Evolutionary conservation across 352 stramenopile species (phyloP).

Genomic region (Globisporangium mamillatum): DNA sequence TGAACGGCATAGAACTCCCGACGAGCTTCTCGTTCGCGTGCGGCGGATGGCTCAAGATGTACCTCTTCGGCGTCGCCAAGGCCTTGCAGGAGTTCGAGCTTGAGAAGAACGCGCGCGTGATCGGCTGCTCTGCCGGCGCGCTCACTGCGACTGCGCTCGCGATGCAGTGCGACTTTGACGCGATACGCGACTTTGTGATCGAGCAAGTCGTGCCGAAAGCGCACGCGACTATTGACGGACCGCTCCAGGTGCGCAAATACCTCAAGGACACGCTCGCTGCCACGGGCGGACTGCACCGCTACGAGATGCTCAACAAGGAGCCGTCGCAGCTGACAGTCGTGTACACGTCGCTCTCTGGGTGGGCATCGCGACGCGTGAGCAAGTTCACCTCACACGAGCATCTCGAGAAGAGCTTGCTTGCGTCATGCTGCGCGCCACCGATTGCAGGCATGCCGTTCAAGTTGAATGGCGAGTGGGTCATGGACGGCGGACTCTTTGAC

Average conservation of each 20-base stretch:
- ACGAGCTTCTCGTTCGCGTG: conserved; percentile 85
- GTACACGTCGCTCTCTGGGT: conserved; percentile 72
- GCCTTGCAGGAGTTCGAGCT: conserved; percentile 74
- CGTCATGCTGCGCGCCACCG: conserved; percentile 75
- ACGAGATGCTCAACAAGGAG: conserved; percentile 43
- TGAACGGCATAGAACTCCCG: not conserved
- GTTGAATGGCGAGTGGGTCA: conserved; percentile 81
- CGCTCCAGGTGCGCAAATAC: conserved; percentile 70
- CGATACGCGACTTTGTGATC: conserved; percentile 64
- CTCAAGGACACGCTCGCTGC: conserved; percentile 44
- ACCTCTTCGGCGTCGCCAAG: conserved; percentile 85
- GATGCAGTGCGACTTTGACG: conserved; percentile 72
- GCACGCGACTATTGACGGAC: conserved; percentile 43
- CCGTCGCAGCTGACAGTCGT: conserved; percentile 53
- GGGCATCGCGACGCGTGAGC: conserved; percentile 61
- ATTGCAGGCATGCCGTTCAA: conserved; percentile 84
- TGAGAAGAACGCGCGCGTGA: conserved; percentile 55
- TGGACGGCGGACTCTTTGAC: conserved; percentile 82
- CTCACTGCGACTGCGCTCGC: conserved; percentile 69
- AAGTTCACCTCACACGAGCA: conserved; percentile 66
- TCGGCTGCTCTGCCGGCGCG: conserved; percentile 77
- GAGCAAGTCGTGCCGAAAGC: conserved; percentile 48
- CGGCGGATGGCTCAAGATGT: conserved; percentile 88
- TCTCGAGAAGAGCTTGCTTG: conserved; percentile 59
- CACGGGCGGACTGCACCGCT: conserved; percentile 42